Conservation (phyloP, 768 basidiomycete genomes). For the Lactifluus hygrophoroides region DNA sequence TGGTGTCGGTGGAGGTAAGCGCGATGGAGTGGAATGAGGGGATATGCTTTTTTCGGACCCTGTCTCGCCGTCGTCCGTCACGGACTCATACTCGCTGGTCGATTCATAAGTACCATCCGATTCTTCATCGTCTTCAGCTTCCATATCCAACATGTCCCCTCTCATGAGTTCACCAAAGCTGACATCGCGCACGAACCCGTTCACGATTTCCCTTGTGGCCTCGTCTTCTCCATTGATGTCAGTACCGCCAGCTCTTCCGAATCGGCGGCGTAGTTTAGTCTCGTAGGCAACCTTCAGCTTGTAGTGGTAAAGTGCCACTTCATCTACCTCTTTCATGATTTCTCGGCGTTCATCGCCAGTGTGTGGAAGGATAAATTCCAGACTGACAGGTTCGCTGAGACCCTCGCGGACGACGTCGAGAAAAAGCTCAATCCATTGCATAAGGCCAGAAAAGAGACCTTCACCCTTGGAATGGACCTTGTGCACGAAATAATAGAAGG, state of each 20-base stretch:
- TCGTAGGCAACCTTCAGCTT: constrained; percentile 90
- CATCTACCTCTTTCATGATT: constrained; percentile 82
- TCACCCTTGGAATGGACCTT: constrained; percentile 97
- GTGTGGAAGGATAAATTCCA: constrained; percentile 88
- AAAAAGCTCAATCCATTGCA: constrained; percentile 97
- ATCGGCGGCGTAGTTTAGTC: constrained; percentile 80
- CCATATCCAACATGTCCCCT: constrained; percentile 74
- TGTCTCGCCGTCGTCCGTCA: constrained; percentile 32
- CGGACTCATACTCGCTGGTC: constrained; percentile 29
- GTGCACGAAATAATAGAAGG: constrained; percentile 96
- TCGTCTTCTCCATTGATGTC: constrained; percentile 73
- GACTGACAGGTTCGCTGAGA: constrained; percentile 58
- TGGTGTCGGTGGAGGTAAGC: not conserved
- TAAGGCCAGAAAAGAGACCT: constrained; percentile 85
- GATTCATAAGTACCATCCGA: constrained; percentile 40
- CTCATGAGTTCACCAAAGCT: constrained; percentile 71
- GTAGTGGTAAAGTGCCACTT: constrained; percentile 87
- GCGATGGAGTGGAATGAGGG: not conserved
- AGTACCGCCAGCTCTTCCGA: constrained; percentile 44
- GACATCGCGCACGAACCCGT: constrained; percentile 73
- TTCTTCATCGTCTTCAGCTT: constrained; percentile 48
- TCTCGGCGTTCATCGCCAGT: constrained; percentile 63
- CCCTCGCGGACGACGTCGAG: constrained; percentile 87
- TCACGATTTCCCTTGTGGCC: constrained; percentile 70
- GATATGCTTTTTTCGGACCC: constrained; percentile 12